A percentile compares a stretch with the other conserved stretches of the same genome.
These are phyloP conservation scores for Epithemia pelagica DNA, from an alignment of 108 stramenopile species.

Conservation along the genomic window DNA sequence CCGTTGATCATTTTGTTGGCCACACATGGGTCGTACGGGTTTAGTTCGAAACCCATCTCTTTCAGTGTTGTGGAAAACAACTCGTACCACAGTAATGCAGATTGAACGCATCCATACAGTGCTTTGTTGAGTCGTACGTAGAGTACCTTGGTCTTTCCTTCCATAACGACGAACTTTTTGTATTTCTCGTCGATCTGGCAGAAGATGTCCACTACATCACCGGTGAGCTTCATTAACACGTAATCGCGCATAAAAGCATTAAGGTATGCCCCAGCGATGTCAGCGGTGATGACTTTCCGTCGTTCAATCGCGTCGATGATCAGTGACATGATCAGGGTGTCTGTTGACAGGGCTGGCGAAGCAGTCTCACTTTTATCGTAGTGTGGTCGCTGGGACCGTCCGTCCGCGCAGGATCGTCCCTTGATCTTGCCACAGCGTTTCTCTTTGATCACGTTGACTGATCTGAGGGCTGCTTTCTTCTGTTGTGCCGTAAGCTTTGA, in stretches of 20 bases:
- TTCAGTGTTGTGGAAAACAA: constrained; percentile 10
- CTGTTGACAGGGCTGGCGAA: constrained; percentile 16
- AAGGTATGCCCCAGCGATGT: constrained; percentile 38
- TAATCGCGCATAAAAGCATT: constrained; percentile 24
- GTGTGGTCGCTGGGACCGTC: background rate
- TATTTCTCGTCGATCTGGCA: constrained; percentile 1
- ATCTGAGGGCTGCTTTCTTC: constrained; percentile 12
- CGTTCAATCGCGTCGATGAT: too few relatives aligned
- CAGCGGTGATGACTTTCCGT: too few relatives aligned
- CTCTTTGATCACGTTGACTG: constrained; percentile 16
- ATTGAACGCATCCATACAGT: constrained; percentile 29
- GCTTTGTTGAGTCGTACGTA: constrained; percentile 39
- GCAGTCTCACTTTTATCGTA: constrained; percentile 14
- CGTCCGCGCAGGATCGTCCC: constrained; percentile 15
- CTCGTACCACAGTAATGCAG: constrained; percentile 31
- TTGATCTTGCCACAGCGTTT: constrained; percentile 17
- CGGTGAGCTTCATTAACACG: constrained; percentile 6
- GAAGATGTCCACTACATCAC: background rate
- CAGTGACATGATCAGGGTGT: constrained; percentile 10
- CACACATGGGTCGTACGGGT: constrained; percentile 57
- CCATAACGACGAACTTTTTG: constrained; percentile 5
- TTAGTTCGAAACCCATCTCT: constrained; percentile 34
- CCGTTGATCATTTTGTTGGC: constrained; percentile 30
- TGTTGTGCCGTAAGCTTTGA: constrained; percentile 11
- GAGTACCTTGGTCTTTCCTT: constrained; percentile 18